Conservation (phyloP, 177 flowering plant species). For the Tripterygium wilfordii region DNA sequence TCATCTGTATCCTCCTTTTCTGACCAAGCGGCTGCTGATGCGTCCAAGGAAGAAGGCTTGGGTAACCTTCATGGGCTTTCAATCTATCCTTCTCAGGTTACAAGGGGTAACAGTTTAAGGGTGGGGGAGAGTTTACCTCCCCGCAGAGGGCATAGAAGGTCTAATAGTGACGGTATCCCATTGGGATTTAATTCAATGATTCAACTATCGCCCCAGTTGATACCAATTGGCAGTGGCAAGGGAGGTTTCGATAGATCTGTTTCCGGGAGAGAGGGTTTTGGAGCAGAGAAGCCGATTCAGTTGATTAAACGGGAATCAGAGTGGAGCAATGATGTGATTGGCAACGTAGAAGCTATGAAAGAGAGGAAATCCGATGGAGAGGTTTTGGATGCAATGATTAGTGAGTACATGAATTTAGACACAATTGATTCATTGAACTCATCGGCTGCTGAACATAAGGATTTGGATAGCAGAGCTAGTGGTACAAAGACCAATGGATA, state of each 20-base stretch:
- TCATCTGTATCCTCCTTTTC: too few relatives aligned
- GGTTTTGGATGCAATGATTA: constrained; percentile 58
- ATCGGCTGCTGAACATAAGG: constrained; percentile 55
- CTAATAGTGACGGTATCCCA: constrained; percentile 75
- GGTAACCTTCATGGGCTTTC: too few relatives aligned
- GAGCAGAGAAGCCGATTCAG: constrained; percentile 31
- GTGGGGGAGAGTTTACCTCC: constrained; percentile 77
- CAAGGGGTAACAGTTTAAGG: too few relatives aligned
- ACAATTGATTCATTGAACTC: constrained; percentile 61
- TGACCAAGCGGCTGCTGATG: too few relatives aligned
- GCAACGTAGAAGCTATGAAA: too few relatives aligned
- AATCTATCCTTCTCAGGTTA: too few relatives aligned
- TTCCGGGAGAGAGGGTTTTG: constrained; percentile 31
- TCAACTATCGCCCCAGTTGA: constrained; percentile 44
- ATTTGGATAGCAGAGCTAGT: constrained; percentile 73
- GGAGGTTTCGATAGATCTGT: too few relatives aligned
- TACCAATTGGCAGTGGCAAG: constrained; percentile 33
- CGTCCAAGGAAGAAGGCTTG: too few relatives aligned
- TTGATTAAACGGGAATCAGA: too few relatives aligned
- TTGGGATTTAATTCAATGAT: constrained; percentile 41
- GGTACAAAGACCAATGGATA: constrained; percentile 63
- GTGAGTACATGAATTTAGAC: constrained; percentile 74
- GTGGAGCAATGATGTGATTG: too few relatives aligned
- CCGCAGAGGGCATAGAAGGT: constrained; percentile 70
- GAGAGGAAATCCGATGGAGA: constrained; percentile 68